Evolutionary conservation across 352 stramenopile genomes (phyloP).

Genomic region (Pythium plurisporium): DNA sequence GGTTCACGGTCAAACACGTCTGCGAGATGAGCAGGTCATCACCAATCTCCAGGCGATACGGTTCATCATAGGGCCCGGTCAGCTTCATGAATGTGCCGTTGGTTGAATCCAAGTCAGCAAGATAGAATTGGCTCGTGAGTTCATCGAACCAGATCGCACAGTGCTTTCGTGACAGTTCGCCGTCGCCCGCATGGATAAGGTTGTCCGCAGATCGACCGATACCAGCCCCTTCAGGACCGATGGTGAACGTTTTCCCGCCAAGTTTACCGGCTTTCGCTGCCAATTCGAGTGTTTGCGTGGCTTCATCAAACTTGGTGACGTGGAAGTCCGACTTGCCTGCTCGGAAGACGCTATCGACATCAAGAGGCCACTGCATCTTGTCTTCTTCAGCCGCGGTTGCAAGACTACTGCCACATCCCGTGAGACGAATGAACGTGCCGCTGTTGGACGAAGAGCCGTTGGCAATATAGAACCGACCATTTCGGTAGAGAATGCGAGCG

Average conservation of each 20-base stretch:
- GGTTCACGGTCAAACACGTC: constrained; percentile 95
- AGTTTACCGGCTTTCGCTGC: constrained; percentile 61
- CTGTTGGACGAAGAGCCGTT: constrained; percentile 42
- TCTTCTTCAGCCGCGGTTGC: constrained; percentile 38
- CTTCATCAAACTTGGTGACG: constrained; percentile 51
- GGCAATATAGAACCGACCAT: constrained; percentile 60
- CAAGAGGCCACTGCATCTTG: constrained; percentile 78
- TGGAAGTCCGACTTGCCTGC: constrained; percentile 79
- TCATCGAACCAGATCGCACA: constrained; percentile 91
- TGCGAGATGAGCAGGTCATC: constrained; percentile 95
- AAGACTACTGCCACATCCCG: constrained; percentile 23
- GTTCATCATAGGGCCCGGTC: constrained; percentile 88
- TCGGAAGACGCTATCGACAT: constrained; percentile 58
- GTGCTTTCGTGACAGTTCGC: constrained; percentile 94
- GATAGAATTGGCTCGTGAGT: constrained; percentile 67
- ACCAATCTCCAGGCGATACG: constrained; percentile 91
- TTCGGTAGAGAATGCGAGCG: constrained; percentile 47
- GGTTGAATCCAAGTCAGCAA: constrained; percentile 85
- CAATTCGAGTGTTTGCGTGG: constrained; percentile 50
- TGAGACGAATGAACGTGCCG: constrained; percentile 68
- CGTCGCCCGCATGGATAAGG: constrained; percentile 91
- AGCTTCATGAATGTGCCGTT: constrained; percentile 97
- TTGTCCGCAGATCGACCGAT: constrained; percentile 88
- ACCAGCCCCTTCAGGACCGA: constrained; percentile 80
- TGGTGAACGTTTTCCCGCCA: constrained; percentile 66